Evolutionary conservation across 2,329 filamentous ascomycete species (phyloP).

Genomic region (Trichoderma asperellum): DNA sequence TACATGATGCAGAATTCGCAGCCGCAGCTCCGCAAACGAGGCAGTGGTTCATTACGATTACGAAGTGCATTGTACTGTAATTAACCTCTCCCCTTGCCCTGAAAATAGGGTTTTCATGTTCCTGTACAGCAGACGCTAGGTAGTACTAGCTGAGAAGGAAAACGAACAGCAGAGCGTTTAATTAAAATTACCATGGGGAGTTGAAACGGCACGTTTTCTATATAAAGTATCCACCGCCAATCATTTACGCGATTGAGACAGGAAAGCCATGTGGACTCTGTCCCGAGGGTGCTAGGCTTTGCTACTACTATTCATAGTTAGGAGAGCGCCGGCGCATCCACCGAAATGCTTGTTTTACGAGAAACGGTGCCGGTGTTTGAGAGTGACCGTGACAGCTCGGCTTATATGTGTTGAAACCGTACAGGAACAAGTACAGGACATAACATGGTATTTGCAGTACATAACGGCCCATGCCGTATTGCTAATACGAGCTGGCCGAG

Average conservation of each 20-base stretch:
- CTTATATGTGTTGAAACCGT: too few relatives aligned
- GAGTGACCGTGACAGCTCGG: not conserved
- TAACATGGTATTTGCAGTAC: too few relatives aligned
- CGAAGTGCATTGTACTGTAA: not conserved
- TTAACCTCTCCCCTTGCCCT: not conserved
- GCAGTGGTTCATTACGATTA: not conserved
- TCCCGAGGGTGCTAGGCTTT: constrained; percentile 17
- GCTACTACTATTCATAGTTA: not conserved
- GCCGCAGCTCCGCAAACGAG: not conserved
- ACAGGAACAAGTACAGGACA: too few relatives aligned
- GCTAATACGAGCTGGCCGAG: too few relatives aligned
- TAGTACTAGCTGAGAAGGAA: not conserved
- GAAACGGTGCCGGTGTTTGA: not conserved
- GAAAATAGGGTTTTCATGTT: not conserved
- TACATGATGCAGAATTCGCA: not conserved
- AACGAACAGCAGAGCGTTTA: not conserved
- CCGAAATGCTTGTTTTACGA: not conserved
- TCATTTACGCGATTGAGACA: constrained; percentile 17
- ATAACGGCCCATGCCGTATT: too few relatives aligned
- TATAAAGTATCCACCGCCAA: constrained; percentile 16
- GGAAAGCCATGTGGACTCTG: constrained; percentile 1
- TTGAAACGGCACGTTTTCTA: constrained; percentile 5
- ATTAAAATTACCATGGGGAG: constrained; percentile 7
- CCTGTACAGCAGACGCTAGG: not conserved
- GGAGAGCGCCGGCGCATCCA: not conserved